These are phyloP conservation scores for Rhodotorula sphaerocarpa DNA, from an alignment of 768 basidiomycete species.

Conservation along the genomic window DNA sequence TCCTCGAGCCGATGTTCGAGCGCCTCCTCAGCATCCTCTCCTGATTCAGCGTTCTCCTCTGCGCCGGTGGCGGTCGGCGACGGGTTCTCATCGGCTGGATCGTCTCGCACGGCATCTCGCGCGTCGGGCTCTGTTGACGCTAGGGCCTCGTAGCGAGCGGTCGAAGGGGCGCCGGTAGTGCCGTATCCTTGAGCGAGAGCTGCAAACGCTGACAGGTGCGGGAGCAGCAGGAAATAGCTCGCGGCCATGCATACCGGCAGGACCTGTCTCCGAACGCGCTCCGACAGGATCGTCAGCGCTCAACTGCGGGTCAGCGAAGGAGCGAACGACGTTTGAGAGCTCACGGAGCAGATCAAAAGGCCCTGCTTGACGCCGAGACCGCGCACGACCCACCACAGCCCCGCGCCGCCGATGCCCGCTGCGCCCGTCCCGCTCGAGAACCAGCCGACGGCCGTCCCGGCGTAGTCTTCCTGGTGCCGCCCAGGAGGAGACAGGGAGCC, in stretches of 20 bases:
- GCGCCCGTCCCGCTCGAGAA: slow-evolving; percentile 92
- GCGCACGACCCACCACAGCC: slow-evolving; percentile 88
- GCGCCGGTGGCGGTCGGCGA: neutral
- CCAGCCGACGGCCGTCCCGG: slow-evolving; percentile 76
- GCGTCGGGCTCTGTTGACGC: no score
- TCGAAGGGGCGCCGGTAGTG: slow-evolving; percentile 39
- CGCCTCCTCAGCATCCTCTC: neutral
- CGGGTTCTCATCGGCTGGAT: no score
- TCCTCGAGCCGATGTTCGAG: slow-evolving; percentile 4
- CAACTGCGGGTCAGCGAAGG: no score
- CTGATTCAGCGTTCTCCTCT: slow-evolving; percentile 4
- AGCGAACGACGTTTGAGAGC: no score
- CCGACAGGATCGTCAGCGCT: neutral
- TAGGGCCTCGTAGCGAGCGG: slow-evolving; percentile 46
- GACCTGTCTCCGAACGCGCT: slow-evolving; percentile 52
- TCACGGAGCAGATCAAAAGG: slow-evolving; percentile 71
- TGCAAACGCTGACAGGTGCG: slow-evolving; percentile 41
- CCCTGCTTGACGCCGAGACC: slow-evolving; percentile 73
- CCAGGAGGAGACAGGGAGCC: slow-evolving; percentile 54
- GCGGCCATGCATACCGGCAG: slow-evolving; percentile 72
- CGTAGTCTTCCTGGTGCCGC: slow-evolving; percentile 52
- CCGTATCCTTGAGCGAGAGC: slow-evolving; percentile 35
- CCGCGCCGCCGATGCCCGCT: slow-evolving; percentile 84
- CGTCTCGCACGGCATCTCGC: no score
- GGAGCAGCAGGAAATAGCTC: slow-evolving; percentile 69